Evolutionary conservation across 768 basidiomycete genomes (phyloP), one percentile per base, ranked within the genome.

Genomic region (Naganishia randhawae): DNA sequence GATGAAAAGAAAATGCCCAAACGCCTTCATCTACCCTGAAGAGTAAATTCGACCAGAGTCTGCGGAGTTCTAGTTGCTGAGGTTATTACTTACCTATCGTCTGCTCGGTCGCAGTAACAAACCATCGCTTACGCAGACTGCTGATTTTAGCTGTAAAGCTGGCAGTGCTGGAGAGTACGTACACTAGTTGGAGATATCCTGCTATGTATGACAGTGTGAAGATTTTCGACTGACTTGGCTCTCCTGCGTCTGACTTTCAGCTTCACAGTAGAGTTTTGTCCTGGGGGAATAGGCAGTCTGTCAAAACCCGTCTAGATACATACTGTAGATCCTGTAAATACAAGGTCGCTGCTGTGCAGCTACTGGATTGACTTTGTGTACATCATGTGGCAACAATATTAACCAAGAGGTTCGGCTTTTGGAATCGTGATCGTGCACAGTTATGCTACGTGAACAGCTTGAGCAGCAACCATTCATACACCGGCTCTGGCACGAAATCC

Each of bases 401-500:
- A n/a, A n/a, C n/a, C n/a, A n/a, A n/a, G n/a, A n/a, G n/a, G n/a
- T n/a, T n/a, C n/a, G n/a, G n/a, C n/a, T n/a, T n/a, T n/a, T n/a
- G n/a, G n/a, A n/a, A n/a, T n/a, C n/a, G n/a, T n/a, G n/a, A n/a
- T n/a, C n/a, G n/a, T n/a, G n/a, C n/a, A n/a, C n/a, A n/a, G n/a
- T n/a, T n/a, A n/a, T n/a, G 13, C n/a, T 22, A 55, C 33, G 33
- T 32, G 32, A 55, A 33, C 29, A 37, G 8, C 54, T 55, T 37
- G 32, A 31, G 8, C 54, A 37, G 14, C 33, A 37, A 17, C 54
- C 54, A 55, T 22, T 55, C 54, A 14, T 37, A 55, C 14, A 55
- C 33, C 10, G 54, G 54, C 54, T 55, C 54, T 11, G 54, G 54
- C 8, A 55, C n/a, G 54, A 55, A 55, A 55, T 55, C 54, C 33